These are phyloP conservation scores for Paramyrothecium sp. DNA, from an alignment of 2,329 filamentous ascomycete genomes.

Conservation along the genomic window DNA sequence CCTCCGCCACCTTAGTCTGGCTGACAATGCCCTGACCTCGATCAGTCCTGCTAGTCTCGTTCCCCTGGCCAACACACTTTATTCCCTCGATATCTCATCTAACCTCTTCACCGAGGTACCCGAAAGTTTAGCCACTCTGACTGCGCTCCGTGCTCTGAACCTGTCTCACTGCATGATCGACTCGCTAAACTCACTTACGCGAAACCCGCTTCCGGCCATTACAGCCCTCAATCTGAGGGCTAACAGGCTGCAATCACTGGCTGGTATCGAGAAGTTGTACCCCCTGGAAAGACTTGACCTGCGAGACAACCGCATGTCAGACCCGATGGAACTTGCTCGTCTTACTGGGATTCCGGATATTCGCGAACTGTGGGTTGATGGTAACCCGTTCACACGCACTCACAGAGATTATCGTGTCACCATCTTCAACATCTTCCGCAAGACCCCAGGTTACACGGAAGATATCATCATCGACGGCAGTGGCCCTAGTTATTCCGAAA, in stretches of 20 bases:
- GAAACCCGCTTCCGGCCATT: constrained; percentile 87
- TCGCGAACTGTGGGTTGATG: constrained; percentile 86
- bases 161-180: constrained; percentile 98
- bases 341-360: constrained; percentile 90
- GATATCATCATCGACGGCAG: constrained; percentile 87
- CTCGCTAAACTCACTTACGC: constrained; percentile 81
- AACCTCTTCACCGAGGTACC: constrained; percentile 95
- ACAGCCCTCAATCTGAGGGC: constrained; percentile 87
- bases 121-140: constrained; percentile 82
- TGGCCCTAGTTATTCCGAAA: constrained; percentile 81
- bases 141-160: constrained; percentile 87
- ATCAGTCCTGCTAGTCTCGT: constrained; percentile 73
- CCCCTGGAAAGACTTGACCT: constrained; percentile 89
- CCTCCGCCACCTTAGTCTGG: constrained; percentile 83
- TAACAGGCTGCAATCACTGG: constrained; percentile 83
- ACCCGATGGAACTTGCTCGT: constrained; percentile 86
- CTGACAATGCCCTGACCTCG: constrained; percentile 85
- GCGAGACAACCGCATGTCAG: constrained; percentile 85
- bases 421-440: constrained; percentile 95
- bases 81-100: constrained; percentile 87
- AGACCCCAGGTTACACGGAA: constrained; percentile 83
- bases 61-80: constrained; percentile 82
- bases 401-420: constrained; percentile 82
- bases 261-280: constrained; percentile 83
- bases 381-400: constrained; percentile 88